phyloP scores from a whole-genome alignment of 1,139 yeast species.

The Pichia sp. region DNA sequence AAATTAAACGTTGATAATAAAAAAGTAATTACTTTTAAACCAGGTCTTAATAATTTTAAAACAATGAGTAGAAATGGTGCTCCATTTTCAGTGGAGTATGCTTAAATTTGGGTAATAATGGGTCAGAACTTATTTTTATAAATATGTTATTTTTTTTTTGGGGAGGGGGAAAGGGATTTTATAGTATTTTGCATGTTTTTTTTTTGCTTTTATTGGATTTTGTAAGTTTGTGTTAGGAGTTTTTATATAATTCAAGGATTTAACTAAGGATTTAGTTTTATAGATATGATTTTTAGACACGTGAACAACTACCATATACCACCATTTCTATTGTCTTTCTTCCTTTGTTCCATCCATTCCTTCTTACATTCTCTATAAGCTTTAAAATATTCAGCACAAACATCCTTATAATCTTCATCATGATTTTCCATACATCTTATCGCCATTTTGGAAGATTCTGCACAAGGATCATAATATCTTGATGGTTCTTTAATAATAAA shows the following conservation, averaged over 20 bases:
- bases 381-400: conserved; percentile 80
- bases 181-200: not conserved
- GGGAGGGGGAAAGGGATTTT: not conserved
- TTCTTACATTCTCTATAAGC: conserved; percentile 89
- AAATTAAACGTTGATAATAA: conserved; percentile 19
- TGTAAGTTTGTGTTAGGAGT: not conserved
- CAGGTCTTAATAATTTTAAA: conserved; percentile 3
- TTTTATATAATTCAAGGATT: not conserved
- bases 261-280: not conserved
- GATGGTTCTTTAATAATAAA: conserved; percentile 70
- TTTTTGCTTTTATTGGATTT: not conserved
- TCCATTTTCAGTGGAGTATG: conserved; percentile 21
- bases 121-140: not conserved
- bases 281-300: not conserved
- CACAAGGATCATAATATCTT: conserved; percentile 88
- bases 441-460: conserved; percentile 82
- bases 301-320: conserved; percentile 25
- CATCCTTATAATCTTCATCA: conserved; percentile 52
- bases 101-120: conserved; percentile 6
- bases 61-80: conserved; percentile 14
- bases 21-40: conserved; percentile 20
- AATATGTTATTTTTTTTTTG: not conserved
- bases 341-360: conserved; percentile 49
- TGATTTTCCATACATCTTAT: conserved; percentile 75
- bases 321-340: conserved; percentile 22